Conservation (phyloP, 768 basidiomycete species). For the Suillus alpinus region DNA sequence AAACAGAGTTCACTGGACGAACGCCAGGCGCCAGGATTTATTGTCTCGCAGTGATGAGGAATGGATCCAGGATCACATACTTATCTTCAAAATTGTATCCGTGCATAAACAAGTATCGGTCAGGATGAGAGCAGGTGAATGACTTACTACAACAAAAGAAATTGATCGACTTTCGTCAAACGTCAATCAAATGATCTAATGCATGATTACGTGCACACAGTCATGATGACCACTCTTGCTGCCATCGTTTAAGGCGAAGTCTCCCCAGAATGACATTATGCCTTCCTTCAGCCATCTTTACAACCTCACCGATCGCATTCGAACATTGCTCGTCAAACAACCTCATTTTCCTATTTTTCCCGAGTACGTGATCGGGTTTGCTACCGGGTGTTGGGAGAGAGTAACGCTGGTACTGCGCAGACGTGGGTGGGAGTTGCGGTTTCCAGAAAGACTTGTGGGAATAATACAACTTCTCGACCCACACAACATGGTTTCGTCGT, state of each 20-base stretch:
- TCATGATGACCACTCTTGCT: conserved; percentile 7
- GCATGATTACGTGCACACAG: background rate
- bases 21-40: background rate
- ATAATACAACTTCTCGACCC: conserved; percentile 19
- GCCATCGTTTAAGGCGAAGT: conserved; percentile 30
- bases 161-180: background rate
- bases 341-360: conserved; percentile 21
- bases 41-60: background rate
- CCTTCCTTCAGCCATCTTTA: conserved; percentile 59
- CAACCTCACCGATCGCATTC: conserved; percentile 50
- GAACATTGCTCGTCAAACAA: conserved; percentile 38
- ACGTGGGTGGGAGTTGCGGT: conserved; percentile 27
- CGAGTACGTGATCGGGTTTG: conserved; percentile 14
- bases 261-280: conserved; percentile 50
- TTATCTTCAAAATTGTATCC: background rate
- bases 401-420: conserved; percentile 21
- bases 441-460: conserved; percentile 35
- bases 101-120: background rate
- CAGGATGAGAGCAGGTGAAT: background rate
- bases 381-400: conserved; percentile 9
- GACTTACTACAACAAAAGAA: background rate
- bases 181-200: background rate
- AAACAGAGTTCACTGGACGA: background rate
- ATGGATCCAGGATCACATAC: background rate
- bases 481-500: conserved; percentile 25